Evolutionary conservation across 108 stramenopile genomes (phyloP).

Genomic region (Nannochloropsis salina): DNA sequence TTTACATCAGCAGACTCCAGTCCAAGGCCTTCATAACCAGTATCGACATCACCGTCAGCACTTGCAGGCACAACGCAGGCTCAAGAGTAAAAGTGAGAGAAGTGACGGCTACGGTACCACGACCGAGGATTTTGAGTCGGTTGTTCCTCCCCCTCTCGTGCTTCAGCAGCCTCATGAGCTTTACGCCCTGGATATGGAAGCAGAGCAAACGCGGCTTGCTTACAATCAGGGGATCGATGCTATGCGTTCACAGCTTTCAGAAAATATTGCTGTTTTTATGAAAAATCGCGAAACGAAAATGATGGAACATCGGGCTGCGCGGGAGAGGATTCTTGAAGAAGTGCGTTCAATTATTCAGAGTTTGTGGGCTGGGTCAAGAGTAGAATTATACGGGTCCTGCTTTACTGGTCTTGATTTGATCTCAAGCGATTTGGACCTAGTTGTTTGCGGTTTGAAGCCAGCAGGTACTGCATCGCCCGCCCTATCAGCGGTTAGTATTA

Average conservation of each 20-base stretch:
- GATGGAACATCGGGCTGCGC: neutral
- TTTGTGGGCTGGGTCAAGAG: slow-evolving; percentile 35
- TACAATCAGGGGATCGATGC: neutral
- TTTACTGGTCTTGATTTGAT: slow-evolving; percentile 44
- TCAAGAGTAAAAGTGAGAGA: neutral
- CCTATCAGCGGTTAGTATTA: no score
- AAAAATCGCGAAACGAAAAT: neutral
- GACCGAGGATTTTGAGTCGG: neutral
- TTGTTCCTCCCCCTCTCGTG: neutral
- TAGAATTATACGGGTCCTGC: slow-evolving; percentile 43
- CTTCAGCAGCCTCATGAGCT: neutral
- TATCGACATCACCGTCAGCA: neutral
- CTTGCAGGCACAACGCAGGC: neutral
- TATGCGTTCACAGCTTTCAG: neutral
- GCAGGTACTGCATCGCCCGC: neutral
- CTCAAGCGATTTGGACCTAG: slow-evolving; percentile 44
- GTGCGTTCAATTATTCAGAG: slow-evolving; percentile 28
- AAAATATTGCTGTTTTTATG: neutral
- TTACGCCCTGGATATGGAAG: neutral
- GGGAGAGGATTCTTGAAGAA: neutral
- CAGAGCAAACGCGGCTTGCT: neutral
- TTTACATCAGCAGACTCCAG: neutral
- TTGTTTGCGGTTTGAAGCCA: slow-evolving; percentile 36
- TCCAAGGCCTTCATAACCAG: neutral
- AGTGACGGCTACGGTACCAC: neutral